Evolutionary conservation across 192 early-diverging fungal genomes (phyloP).

Genomic region (Umbelopsis vinacea): DNA sequence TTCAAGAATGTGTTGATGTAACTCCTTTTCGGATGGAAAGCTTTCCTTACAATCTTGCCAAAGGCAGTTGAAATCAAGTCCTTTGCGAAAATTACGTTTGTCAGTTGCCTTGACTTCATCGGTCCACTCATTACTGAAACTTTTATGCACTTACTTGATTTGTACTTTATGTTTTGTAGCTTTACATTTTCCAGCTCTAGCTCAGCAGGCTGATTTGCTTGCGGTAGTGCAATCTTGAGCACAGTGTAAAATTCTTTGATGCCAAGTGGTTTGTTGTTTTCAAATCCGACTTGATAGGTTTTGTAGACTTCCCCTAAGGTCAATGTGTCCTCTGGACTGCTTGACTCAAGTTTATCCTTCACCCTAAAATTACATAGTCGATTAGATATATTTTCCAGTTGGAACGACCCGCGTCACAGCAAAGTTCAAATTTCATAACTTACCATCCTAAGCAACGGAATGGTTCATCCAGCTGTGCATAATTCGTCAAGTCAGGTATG

Average conservation of each 20-base stretch:
- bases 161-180: conserved; percentile 32
- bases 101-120: no score
- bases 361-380: conserved; percentile 40
- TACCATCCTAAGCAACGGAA: conserved; percentile 63
- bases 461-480: conserved; percentile 54
- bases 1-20: conserved; percentile 52
- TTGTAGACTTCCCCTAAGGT: conserved; percentile 45
- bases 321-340: conserved; percentile 38
- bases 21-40: conserved; percentile 41
- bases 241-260: conserved; percentile 40
- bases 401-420: background rate
- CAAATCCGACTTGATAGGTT: conserved; percentile 50
- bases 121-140: background rate
- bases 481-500: conserved; percentile 45
- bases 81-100: background rate
- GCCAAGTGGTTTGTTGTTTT: conserved; percentile 35
- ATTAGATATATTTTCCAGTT: background rate
- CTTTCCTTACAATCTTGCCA: conserved; percentile 50
- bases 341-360: conserved; percentile 49
- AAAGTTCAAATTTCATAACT: background rate
- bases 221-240: conserved; percentile 39
- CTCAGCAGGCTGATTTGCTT: conserved; percentile 26
- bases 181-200: conserved; percentile 20
- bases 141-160: no score
- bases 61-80: conserved; percentile 37